Evolutionary conservation across 225 moss, liverwort and hornwort genomes (phyloP).

Genomic region (Bryoerythrophyllum caledonicum): DNA sequence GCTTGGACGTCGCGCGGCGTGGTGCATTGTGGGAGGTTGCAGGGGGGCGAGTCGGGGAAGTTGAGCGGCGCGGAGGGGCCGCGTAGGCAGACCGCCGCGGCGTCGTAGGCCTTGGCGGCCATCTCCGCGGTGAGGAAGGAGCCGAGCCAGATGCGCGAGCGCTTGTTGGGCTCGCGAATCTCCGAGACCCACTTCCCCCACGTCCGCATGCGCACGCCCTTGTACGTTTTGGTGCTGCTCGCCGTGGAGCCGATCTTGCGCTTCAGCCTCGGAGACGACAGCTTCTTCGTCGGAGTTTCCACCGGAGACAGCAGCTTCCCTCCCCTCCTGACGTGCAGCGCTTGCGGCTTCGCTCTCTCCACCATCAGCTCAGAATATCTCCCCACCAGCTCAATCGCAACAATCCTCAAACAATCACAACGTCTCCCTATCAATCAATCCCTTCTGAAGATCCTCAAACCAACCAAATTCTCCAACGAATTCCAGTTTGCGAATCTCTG

Average conservation of each 20-base stretch:
- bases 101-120: constrained; percentile 37
- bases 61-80: constrained; percentile 34
- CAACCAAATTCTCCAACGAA: background rate
- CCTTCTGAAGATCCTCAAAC: too few relatives aligned
- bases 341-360: background rate
- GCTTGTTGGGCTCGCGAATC: constrained; percentile 49
- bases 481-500: background rate
- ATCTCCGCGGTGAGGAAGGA: constrained; percentile 35
- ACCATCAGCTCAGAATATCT: constrained; percentile 6
- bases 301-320: background rate
- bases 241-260: too few relatives aligned
- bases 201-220: constrained; percentile 47
- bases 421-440: background rate
- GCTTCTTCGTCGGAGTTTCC: background rate
- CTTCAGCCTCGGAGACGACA: background rate
- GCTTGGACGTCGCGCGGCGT: constrained; percentile 29
- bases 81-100: constrained; percentile 41
- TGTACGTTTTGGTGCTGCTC: constrained; percentile 33
- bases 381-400: constrained; percentile 7
- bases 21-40: constrained; percentile 17
- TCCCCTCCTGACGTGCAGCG: constrained; percentile 6
- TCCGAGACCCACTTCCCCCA: constrained; percentile 57
- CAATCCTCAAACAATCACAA: too few relatives aligned
- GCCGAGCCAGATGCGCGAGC: constrained; percentile 47
- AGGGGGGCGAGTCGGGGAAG: constrained; percentile 33